Evolutionary conservation across 352 stramenopile genomes (phyloP).

Genomic region (Phytophthora rubi): DNA sequence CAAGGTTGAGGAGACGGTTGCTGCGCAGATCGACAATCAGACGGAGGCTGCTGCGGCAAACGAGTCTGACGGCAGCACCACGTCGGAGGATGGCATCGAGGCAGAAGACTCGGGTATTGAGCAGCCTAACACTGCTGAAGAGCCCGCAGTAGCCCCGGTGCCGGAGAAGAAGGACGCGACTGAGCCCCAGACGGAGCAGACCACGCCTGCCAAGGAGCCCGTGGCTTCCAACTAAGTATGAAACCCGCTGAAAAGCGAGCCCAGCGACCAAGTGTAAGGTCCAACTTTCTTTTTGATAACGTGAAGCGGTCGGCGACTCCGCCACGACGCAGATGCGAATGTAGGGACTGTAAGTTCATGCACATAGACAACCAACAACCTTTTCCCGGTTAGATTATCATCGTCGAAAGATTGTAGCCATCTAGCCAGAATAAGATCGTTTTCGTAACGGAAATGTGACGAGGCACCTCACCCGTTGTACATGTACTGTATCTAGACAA

Average conservation of each 20-base stretch:
- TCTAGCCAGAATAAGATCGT: background rate
- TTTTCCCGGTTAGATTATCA: background rate
- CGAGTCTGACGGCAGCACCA: conserved; percentile 38
- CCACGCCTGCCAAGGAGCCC: conserved; percentile 13
- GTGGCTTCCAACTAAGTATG: conserved; percentile 38
- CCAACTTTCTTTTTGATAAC: conserved; percentile 28
- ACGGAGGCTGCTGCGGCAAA: conserved; percentile 22
- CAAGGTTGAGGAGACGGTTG: background rate
- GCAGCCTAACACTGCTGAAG: conserved; percentile 25
- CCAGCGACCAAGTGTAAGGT: conserved; percentile 18
- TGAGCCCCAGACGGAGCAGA: conserved; percentile 22
- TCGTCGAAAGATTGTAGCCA: background rate
- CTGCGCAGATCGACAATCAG: conserved; percentile 13
- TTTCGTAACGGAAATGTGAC: conserved; percentile 26
- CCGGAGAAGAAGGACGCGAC: conserved; percentile 30
- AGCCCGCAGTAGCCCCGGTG: conserved; percentile 12
- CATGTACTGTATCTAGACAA: too few relatives aligned
- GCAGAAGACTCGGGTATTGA: conserved; percentile 27
- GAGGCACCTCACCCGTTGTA: background rate
- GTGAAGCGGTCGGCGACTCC: conserved; percentile 1
- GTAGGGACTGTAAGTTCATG: conserved; percentile 31
- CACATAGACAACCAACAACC: conserved; percentile 27
- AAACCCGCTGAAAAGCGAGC: conserved; percentile 24
- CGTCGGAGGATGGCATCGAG: conserved; percentile 35
- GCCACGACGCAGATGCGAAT: conserved; percentile 32